Base-by-base conservation (phyloP, 179 eudicot species). In the Amaranthus tricolor region DNA sequence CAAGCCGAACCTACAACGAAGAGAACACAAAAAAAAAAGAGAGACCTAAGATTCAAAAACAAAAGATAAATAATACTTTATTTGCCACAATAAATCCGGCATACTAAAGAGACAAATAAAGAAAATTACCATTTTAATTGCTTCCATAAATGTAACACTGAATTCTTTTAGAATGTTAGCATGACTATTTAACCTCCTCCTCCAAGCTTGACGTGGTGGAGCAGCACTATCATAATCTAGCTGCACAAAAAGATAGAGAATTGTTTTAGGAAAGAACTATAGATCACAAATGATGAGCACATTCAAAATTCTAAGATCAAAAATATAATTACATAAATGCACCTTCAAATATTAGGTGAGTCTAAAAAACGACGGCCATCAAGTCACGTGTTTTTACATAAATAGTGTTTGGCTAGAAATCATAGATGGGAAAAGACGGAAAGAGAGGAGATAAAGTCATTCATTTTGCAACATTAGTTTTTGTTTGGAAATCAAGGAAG, bases 181-280 rank as follows among this genome's bases (percentile, higher is more conserved):
- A 84, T 91, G 90, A 78, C 95, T 87, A 77, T 93, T 88, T 80
- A 95, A 78, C 82, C 88, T 86, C 87, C 99, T 86, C 75, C 97
- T 91, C 99, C 97, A 93, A 59, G 99, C 99, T 44, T 96, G 96
- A 66, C 78, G 81, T 43, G 99, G 99, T 5, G 99, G 99, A 70
- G 89, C 89, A 74, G 98, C 97, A 82, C 98, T 91, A 63, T 95
- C 99, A 79, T 83, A 85, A 87, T 93, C 96, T 82, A 95, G 80
- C 99, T 95, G 77, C 79, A 85, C 50, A 75, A 56, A 57, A 70
- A 53, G 19, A 55, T 40, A 53, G 24, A 11, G 58, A 51, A 62
- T 43, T 53, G 16, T n/a, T 45, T 17, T 7, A 43, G 5, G 13
- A 45, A 67, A 7, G 13, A 19, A 49, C 20, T 16, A 62, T 4